These are phyloP conservation scores for Alternaria arborescens DNA, from an alignment of 2,329 filamentous ascomycete genomes.

Conservation along the genomic window DNA sequence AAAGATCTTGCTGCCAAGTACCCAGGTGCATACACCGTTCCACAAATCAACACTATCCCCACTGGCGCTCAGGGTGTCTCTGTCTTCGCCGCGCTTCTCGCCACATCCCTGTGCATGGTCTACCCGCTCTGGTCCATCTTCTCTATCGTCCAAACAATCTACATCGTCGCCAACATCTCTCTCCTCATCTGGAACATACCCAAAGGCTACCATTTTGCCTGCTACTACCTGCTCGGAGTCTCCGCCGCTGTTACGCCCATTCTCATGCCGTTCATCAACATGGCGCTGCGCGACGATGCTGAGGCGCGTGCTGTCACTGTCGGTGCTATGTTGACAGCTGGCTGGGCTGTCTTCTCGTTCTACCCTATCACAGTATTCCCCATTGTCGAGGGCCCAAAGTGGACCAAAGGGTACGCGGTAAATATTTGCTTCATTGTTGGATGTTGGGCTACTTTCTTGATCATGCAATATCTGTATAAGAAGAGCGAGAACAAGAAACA, in stretches of 20 bases:
- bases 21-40: slow-evolving; percentile 53
- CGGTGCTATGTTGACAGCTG: slow-evolving; percentile 55
- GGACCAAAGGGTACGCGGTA: slow-evolving; percentile 60
- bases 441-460: slow-evolving; percentile 55
- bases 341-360: slow-evolving; percentile 48
- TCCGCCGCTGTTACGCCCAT: slow-evolving; percentile 48
- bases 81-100: slow-evolving; percentile 60
- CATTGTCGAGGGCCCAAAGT: slow-evolving; percentile 52
- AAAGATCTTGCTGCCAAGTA: slow-evolving; percentile 54
- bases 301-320: slow-evolving; percentile 61
- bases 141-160: slow-evolving; percentile 52
- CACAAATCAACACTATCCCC: slow-evolving; percentile 61
- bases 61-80: slow-evolving; percentile 60
- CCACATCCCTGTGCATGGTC: slow-evolving; percentile 61
- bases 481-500: slow-evolving; percentile 40
- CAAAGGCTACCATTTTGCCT: slow-evolving; percentile 51
- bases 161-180: slow-evolving; percentile 56
- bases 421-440: slow-evolving; percentile 58
- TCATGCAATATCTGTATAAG: slow-evolving; percentile 50
- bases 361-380: slow-evolving; percentile 49
- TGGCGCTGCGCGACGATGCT: slow-evolving; percentile 53
- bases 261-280: slow-evolving; percentile 50
- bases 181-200: slow-evolving; percentile 63
- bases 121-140: slow-evolving; percentile 62
- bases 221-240: slow-evolving; percentile 48